Evolutionary conservation across 257 asterid species (phyloP), one percentile per base, ranked within the genome.

Genomic region (Schizonepeta tenuifolia): DNA sequence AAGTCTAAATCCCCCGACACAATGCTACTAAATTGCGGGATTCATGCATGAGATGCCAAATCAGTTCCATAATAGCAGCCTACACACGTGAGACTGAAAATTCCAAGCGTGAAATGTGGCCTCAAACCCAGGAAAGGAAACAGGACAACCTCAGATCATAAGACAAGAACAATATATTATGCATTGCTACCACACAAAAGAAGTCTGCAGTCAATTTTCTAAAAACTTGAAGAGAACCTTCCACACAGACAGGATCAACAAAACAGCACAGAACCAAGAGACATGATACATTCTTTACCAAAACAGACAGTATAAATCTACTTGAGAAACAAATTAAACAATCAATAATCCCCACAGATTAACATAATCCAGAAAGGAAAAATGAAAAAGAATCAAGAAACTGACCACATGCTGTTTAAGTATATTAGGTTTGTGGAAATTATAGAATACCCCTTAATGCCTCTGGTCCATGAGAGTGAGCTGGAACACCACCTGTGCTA

Each of bases 351-450:
- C 15, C 12, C 40, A 38, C 17, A 54, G 3, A 10, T 7, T 9
- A 38, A 24, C 56, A n/a, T 17, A 56, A 24, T 6, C 56, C 20
- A 28, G 13, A 26, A 49, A 22, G 17, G 2, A 50, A 11, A 53
- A 40, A 22, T 2, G 9, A 47, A 55, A 12, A 17, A 28, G 33
- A 28, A 1, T 28, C 12, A 35, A 22, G 65, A 72, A 74, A 81
- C 86, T 50, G 66, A 94, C 98, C 98, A 94, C 98, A 94, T 91
- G 86, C 98, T 89, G 91, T 86, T 93, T 93, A 40, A 93, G 87
- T 1, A 96, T 80, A 65, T 91, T 28, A 28, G 33, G 33, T 3
- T 28, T 4, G 33, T 1, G 33, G 5, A 28, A 28, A 28, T 28
- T 28, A 24, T 1, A 28, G 33, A 91, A 71, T 91, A 96, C 77